Evolutionary conservation across 129 eudicot species (phyloP).

Genomic region (Ambrosia artemisiifolia): DNA sequence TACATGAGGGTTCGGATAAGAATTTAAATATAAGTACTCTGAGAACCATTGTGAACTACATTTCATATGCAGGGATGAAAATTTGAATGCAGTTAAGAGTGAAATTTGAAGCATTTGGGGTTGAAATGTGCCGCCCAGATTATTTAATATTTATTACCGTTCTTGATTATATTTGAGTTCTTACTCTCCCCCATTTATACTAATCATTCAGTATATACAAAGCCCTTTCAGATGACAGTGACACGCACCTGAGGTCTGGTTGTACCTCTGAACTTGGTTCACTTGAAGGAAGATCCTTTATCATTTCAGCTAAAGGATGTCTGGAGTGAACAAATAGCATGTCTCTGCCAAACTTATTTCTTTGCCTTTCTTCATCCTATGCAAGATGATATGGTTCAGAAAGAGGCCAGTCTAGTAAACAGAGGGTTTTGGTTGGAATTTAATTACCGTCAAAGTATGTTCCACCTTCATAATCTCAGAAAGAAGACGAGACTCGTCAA

Average conservation of each 20-base stretch:
- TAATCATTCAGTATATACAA: neutral
- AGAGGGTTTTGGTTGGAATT: neutral
- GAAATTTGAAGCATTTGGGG: neutral
- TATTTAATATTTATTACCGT: neutral
- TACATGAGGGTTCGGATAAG: neutral
- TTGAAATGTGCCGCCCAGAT: neutral
- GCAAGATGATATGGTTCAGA: neutral
- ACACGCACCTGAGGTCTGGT: neutral
- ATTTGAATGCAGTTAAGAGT: neutral
- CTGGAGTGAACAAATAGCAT: slow-evolving; percentile 28
- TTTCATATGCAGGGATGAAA: neutral
- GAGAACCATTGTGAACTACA: neutral
- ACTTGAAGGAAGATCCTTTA: slow-evolving; percentile 14
- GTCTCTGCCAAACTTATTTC: slow-evolving; percentile 40
- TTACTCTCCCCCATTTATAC: neutral
- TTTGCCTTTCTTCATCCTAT: slow-evolving; percentile 37
- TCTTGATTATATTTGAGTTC: neutral
- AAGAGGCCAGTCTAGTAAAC: neutral
- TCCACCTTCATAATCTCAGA: slow-evolving; percentile 43
- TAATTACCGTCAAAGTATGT: slow-evolving; percentile 37
- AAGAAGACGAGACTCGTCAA: slow-evolving; percentile 45
- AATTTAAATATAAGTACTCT: neutral
- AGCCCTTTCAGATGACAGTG: neutral
- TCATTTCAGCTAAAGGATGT: slow-evolving; percentile 33
- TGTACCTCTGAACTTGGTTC: slow-evolving; percentile 9